A percentile compares a stretch with the other conserved stretches of the same genome.
These are phyloP conservation scores for Candida silvicultrix DNA, from an alignment of 805 yeast genomes.

Conservation along the genomic window DNA sequence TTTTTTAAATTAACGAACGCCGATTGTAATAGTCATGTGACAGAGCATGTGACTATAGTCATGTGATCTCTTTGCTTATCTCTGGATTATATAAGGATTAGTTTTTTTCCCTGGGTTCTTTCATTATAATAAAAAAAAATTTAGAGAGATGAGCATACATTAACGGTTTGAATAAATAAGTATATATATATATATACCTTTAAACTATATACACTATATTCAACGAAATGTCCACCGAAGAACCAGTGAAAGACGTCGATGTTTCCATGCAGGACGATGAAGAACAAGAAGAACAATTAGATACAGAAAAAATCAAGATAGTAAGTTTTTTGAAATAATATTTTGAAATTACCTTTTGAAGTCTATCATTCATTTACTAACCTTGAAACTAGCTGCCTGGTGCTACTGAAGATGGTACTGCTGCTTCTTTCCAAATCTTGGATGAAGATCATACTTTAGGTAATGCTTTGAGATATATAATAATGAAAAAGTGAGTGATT, in stretches of 20 bases:
- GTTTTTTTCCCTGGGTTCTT: no score
- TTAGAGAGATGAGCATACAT: background rate
- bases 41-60: background rate
- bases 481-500: constrained; percentile 68
- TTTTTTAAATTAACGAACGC: no score
- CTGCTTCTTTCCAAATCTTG: constrained; percentile 87
- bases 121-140: no score
- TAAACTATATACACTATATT: no score
- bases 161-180: no score
- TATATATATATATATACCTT: no score
- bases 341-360: no score
- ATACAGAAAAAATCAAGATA: constrained; percentile 21
- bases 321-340: no score
- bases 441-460: constrained; percentile 98
- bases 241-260: constrained; percentile 17
- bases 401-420: constrained; percentile 85
- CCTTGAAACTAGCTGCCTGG: constrained; percentile 52
- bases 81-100: no score
- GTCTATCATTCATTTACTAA: no score
- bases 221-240: constrained; percentile 21
- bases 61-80: no score
- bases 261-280: constrained; percentile 22
- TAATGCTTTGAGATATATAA: constrained; percentile 85
- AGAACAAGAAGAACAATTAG: constrained; percentile 14
- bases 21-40: background rate